phyloP scores from a whole-genome alignment of 2,329 filamentous ascomycete genomes.

The Apiospora sp. region DNA sequence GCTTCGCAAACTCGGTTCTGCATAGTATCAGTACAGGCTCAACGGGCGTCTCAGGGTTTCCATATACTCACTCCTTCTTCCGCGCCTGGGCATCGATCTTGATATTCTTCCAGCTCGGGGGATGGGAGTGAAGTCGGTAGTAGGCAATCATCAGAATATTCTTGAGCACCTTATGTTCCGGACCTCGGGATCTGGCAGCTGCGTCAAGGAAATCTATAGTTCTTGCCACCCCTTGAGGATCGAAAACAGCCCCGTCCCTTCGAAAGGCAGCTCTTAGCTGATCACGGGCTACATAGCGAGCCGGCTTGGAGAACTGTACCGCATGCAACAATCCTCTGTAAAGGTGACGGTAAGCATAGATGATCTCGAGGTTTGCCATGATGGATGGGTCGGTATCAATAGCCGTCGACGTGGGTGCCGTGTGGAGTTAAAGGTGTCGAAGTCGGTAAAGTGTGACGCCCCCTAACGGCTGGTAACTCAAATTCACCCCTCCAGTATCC shows the following conservation, averaged over 20 bases:
- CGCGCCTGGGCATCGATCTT: constrained; percentile 27
- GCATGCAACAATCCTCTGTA: constrained; percentile 73
- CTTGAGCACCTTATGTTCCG: constrained; percentile 77
- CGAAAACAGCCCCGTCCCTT: constrained; percentile 52
- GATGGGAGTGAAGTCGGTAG: constrained; percentile 43
- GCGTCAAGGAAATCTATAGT: constrained; percentile 76
- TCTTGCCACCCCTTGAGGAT: constrained; percentile 62
- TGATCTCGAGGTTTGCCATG: constrained; percentile 53
- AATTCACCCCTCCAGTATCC: not conserved
- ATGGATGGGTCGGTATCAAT: not conserved
- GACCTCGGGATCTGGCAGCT: constrained; percentile 67
- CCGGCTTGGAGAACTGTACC: constrained; percentile 74
- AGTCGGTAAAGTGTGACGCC: not conserved
- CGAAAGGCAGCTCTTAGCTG: constrained; percentile 68
- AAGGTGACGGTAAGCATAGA: constrained; percentile 74
- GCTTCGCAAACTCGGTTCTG: constrained; percentile 13
- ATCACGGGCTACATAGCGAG: constrained; percentile 68
- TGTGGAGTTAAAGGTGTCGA: not conserved
- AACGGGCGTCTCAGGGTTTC: not conserved
- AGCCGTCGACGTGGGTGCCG: not conserved
- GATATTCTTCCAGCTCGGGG: constrained; percentile 39
- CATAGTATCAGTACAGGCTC: not conserved
- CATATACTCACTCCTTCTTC: constrained; percentile 27
- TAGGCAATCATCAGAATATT: constrained; percentile 66
- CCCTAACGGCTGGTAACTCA: not conserved